These are phyloP conservation scores for Akanthomyces uredinophilus DNA, from an alignment of 2,329 filamentous ascomycete species.

Conservation along the genomic window DNA sequence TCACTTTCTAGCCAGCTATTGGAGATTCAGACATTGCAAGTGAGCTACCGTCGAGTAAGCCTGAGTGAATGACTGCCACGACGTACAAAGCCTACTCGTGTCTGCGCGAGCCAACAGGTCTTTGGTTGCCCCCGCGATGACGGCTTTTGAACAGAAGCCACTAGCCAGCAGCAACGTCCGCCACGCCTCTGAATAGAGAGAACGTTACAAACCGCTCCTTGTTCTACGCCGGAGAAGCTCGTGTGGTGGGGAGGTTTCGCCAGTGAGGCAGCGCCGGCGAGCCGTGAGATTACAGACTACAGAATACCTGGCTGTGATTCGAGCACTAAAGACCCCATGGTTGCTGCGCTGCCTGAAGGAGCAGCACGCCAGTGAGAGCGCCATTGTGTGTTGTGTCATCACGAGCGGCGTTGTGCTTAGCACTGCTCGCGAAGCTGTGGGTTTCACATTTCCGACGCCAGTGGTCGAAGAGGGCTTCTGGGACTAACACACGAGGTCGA, in stretches of 20 bases:
- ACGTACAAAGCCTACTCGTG: not conserved
- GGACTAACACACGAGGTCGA: not conserved
- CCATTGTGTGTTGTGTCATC: not conserved
- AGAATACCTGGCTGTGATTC: slow-evolving; percentile 4
- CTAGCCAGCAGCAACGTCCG: not conserved
- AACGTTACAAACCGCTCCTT: not conserved
- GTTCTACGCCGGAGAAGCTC: not conserved
- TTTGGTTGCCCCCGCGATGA: not conserved
- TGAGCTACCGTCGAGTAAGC: not conserved
- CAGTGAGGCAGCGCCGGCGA: not conserved
- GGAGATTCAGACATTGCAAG: no score
- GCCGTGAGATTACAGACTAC: not conserved
- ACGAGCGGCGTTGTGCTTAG: slow-evolving; percentile 3
- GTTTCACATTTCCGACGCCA: slow-evolving; percentile 1
- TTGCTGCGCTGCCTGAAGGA: not conserved
- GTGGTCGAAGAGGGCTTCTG: not conserved
- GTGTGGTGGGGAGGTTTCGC: not conserved
- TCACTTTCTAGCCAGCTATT: not conserved
- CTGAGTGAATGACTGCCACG: not conserved
- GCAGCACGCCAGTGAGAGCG: not conserved
- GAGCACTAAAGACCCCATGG: not conserved
- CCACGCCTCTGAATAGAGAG: not conserved
- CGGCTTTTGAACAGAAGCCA: not conserved
- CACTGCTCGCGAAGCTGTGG: slow-evolving; percentile 4
- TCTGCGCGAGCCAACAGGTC: not conserved